Conservation (phyloP, 192 early-diverging fungal species). For the Kickxella alabastrina region DNA sequence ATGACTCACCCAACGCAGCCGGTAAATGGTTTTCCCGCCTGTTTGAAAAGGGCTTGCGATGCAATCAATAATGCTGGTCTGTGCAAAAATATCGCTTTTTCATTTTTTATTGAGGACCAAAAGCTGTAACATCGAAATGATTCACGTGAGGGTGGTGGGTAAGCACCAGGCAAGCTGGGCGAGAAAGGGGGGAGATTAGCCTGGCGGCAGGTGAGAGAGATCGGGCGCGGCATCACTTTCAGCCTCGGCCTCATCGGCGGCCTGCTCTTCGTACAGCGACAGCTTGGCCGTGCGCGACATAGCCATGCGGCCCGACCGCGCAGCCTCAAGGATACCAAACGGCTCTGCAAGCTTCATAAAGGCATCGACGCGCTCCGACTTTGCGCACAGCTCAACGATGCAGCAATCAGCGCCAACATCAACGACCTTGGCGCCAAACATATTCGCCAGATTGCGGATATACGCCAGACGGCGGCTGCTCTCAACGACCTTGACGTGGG, state of each 20-base stretch:
- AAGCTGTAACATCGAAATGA: too few species aligned
- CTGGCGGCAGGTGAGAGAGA: constrained; percentile 87
- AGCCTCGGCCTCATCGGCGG: constrained; percentile 50
- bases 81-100: too few species aligned
- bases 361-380: constrained; percentile 81
- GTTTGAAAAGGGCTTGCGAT: too few species aligned
- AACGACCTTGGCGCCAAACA: constrained; percentile 84
- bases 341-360: constrained; percentile 93
- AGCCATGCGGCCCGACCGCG: constrained; percentile 94
- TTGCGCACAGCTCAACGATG: constrained; percentile 85
- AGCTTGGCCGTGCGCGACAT: constrained; percentile 90
- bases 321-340: constrained; percentile 91
- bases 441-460: constrained; percentile 60
- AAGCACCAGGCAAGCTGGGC: too few species aligned
- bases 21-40: too few species aligned
- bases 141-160: too few species aligned
- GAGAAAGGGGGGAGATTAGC: too few species aligned
- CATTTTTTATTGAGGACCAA: too few species aligned
- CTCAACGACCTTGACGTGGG: constrained; percentile 70
- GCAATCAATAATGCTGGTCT: too few species aligned
- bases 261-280: constrained; percentile 62
- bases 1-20: too few species aligned
- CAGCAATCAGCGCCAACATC: constrained; percentile 83
- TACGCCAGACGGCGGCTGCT: constrained; percentile 52
- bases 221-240: constrained; percentile 60